Base-by-base conservation (phyloP, 345 rosid genomes). In the Brassica nigra region DNA sequence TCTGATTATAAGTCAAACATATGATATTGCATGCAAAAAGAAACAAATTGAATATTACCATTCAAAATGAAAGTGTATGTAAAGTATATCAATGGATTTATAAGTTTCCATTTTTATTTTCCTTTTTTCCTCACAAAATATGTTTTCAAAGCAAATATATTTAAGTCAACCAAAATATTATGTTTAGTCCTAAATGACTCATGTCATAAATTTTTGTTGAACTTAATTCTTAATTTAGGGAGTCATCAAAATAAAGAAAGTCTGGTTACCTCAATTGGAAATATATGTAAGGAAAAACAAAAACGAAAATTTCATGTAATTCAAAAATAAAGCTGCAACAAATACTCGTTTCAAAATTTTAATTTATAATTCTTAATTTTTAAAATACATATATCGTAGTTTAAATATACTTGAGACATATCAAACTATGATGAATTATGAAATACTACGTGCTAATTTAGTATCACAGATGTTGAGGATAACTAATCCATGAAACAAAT, bases 11-110 rank as follows among this genome's bases (percentile, higher is more conserved):
- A 66, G 69, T 66, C 69, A 66, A 66, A 36, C 5, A 16, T 65
- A 36, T 33, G 28, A 16, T 34, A 34, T 8, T 65, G 69, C 28
- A 33, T 65, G 10, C 49, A 8, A 65, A 65, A 34, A 62, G 49
- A 65, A 65, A 65, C 47, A 65, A 34, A 65, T 65, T 37, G 14
- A 16, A 33, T 2, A 66, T 66, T 66, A 15, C 29, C 69, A 66
- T 15, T 36, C 30, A 66, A 66, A 36, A 36, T 16, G 39, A 36
- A 66, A 15, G 8, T 30, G 67, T 30, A 28, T 63, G 20, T 34
- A 65, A 34, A 16, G 49, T 34, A 8, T 6, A 63, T 9, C 39
- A 30, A 30, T 63, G 20, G 20, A 30, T 63, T 31, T 6, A n/a
- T 14, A 14, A 9, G 69, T 27, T 66, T 66, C 69, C 69, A 66